A percentile compares a stretch with the other conserved stretches of the same genome.
These are phyloP conservation scores for Coemansia sp. DNA, from an alignment of 192 early-diverging fungal genomes.

Conservation along the genomic window DNA sequence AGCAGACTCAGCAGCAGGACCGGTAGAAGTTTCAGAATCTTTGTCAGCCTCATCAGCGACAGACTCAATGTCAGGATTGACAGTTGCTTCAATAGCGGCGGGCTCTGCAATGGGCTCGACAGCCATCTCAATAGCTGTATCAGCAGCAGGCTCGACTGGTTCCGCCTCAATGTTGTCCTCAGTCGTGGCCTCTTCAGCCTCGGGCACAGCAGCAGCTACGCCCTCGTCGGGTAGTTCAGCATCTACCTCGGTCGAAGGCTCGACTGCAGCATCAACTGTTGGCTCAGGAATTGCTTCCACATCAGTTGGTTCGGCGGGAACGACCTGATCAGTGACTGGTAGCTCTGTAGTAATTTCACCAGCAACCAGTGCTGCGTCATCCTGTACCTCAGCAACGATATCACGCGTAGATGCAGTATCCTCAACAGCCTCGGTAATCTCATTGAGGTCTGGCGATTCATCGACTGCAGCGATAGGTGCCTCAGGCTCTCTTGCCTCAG, in stretches of 20 bases:
- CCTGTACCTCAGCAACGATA: neutral
- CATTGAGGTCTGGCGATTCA: neutral
- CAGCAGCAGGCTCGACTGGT: too few relatives aligned
- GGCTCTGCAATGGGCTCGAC: neutral
- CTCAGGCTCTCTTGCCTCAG: neutral
- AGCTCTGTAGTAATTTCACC: neutral
- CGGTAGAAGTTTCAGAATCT: neutral
- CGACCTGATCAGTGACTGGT: neutral
- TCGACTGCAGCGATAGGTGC: neutral
- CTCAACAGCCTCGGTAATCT: too few relatives aligned
- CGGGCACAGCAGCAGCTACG: neutral
- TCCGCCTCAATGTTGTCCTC: too few relatives aligned
- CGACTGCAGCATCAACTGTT: neutral
- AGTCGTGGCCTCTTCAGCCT: neutral
- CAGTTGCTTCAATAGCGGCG: neutral
- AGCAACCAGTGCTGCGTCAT: too few relatives aligned
- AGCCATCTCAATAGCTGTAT: too few relatives aligned
- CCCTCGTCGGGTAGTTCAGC: neutral
- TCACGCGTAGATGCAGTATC: neutral
- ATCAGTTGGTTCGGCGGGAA: neutral
- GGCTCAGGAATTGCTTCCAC: too few relatives aligned
- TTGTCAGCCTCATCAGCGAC: too few relatives aligned
- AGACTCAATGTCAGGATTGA: too few relatives aligned
- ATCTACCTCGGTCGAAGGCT: neutral
- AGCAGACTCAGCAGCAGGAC: neutral